Base-by-base conservation (phyloP, 208 protist species). In the Tetramitus jugosus region DNA sequence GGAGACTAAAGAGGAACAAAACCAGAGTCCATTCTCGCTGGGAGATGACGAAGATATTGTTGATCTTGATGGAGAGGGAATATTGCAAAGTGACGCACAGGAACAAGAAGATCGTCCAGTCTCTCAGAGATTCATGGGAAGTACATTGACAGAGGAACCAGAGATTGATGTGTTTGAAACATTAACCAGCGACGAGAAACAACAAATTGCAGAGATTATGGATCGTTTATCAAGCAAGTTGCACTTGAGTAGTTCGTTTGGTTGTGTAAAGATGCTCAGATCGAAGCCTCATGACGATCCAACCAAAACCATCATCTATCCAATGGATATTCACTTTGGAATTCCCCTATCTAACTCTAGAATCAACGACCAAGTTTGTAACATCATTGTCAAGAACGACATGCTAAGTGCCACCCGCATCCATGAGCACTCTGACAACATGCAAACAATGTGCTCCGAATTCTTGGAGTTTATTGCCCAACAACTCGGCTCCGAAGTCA, bases 391-490 rank as follows among this genome's bases (percentile, higher is more conserved):
- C 20, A 53, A 53, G 26, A 31, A 43, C 23, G 37, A 52, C 37
- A 39, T 74, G 26, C 53, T 74, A 39, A 74, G 17, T 39, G 42
- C 26, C 8, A 42, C 46, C 20, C 46, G 53, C 53, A 26, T 74
- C 17, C 10, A 74, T 29, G 31, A 52, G 17, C 39, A 74, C 23
- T 39, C 39, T 37, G 31, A 37, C 6, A 43, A 74, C 26, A 74
- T 74, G 67, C 46, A 53, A 39, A 17, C 23, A 74, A 74, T 74
- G 67, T 74, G 67, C 53, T 20, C 26, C 2, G 67, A 74, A 39
- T 53, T 53, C 37, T 39, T 74, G n/a, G 3, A 33, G 0, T 74
- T 45, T 74, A 53, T 53, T 53, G 14, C n/a, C n/a, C n/a, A n/a
- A n/a, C n/a, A n/a, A n/a, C n/a, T n/a, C n/a, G n/a, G n/a, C n/a